Conservation (phyloP, 1,284 basidiomycete species). For the Mycena sp. region DNA sequence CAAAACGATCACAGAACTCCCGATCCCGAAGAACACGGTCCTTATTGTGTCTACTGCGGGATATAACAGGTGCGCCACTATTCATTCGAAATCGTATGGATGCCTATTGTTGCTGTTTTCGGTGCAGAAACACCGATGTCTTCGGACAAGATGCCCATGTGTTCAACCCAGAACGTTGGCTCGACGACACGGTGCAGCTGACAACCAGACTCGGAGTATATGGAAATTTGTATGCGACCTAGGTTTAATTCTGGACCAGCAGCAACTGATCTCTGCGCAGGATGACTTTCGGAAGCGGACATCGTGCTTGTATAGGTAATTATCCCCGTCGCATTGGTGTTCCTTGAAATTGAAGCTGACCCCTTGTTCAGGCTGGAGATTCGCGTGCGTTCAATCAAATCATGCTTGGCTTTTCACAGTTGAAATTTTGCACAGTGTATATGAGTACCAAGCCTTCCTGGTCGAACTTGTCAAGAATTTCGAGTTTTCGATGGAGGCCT, state of each 20-base stretch:
- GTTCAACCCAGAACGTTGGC: slow-evolving; percentile 64
- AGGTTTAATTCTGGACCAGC: background rate
- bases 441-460: slow-evolving; percentile 15
- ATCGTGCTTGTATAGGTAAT: slow-evolving; percentile 19
- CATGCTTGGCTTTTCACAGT: background rate
- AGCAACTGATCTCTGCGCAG: background rate
- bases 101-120: no score
- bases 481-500: slow-evolving; percentile 9
- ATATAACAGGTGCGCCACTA: slow-evolving; percentile 48
- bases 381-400: background rate
- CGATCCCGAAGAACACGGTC: slow-evolving; percentile 48
- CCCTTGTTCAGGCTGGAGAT: background rate
- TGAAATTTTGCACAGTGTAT: background rate
- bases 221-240: slow-evolving; percentile 51
- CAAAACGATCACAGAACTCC: slow-evolving; percentile 41
- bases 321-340: background rate
- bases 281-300: slow-evolving; percentile 24
- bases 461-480: slow-evolving; percentile 17
- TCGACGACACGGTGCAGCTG: slow-evolving; percentile 49
- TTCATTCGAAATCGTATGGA: no score
- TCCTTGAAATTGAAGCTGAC: background rate
- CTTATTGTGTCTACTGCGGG: slow-evolving; percentile 49
- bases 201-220: slow-evolving; percentile 59
- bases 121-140: slow-evolving; percentile 51
- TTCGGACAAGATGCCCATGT: slow-evolving; percentile 62